Base-by-base conservation (phyloP, 345 rosid species). In the Passiflora organensis region DNA sequence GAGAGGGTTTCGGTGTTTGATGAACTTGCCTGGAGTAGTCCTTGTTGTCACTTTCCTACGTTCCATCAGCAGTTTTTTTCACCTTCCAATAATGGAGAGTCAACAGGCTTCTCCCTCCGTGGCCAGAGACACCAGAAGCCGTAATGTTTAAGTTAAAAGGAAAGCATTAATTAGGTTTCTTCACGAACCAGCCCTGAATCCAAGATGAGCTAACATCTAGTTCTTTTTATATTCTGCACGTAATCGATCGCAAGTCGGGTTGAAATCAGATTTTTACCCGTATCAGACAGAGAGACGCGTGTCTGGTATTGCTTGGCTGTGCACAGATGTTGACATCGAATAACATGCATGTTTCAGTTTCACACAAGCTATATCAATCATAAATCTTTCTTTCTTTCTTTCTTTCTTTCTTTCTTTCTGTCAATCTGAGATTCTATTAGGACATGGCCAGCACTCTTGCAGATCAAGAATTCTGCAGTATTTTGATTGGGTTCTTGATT, bases 81-180 rank as follows among this genome's bases (percentile, higher is more conserved):
- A 43, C 51, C 43, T 45, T 21, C 17, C 62, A 52, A 52, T 67
- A 67, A 67, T 67, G 20, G 54, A 67, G 62, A 60, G 39, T 13
- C 23, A 19, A 15, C 5, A 5, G 43, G 34, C 8, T 28, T 28
- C 5, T 28, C 8, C n/a, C n/a, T 14, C 37, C 19, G 19, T 15
- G 1, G 11, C 19, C n/a, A 2, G 64, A 62, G 58, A 16, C 37
- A 42, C 16, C 28, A 56, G 59, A 17, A 39, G 50, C 54, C 77
- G 77, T 72, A 66, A 67, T 57, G 65, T 46, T 61, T 34, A 69
- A 73, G 74, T 49, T 43, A 67, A 61, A 41, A 34, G 13, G 50
- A 55, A 23, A 59, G 12, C 47, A 15, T 14, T 6, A 43, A 28
- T 28, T 28, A n/a, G 21, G 19, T 19, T 44, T 44, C 48, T 44